A percentile compares a stretch with the other conserved stretches of the same genome.
These are phyloP conservation scores for Clavispora phyllophila DNA, from an alignment of 805 yeast species.

Conservation along the genomic window DNA sequence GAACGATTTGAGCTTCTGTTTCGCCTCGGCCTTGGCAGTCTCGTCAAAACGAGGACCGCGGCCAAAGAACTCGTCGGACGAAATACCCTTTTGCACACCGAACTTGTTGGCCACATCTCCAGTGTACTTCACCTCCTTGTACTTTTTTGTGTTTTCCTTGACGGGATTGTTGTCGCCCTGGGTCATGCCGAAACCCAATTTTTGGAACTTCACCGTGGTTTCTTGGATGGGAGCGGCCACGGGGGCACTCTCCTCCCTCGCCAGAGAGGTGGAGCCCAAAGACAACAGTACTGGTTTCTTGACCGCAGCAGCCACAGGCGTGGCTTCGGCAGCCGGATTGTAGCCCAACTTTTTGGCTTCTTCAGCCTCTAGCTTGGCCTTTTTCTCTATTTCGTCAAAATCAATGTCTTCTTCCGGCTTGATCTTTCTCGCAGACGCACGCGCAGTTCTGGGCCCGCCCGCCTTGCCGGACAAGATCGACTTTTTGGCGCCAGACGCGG, in stretches of 20 bases:
- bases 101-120: slow-evolving; percentile 74
- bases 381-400: slow-evolving; percentile 61
- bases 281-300: slow-evolving; percentile 5
- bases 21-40: slow-evolving; percentile 73
- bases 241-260: background rate
- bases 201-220: slow-evolving; percentile 68
- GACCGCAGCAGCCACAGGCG: slow-evolving; percentile 3
- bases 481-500: slow-evolving; percentile 25
- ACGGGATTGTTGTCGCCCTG: slow-evolving; percentile 51
- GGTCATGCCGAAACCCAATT: slow-evolving; percentile 87
- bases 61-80: slow-evolving; percentile 93
- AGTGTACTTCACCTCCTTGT: slow-evolving; percentile 58
- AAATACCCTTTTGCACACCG: slow-evolving; percentile 89
- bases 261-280: slow-evolving; percentile 5
- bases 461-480: slow-evolving; percentile 44
- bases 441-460: slow-evolving; percentile 50
- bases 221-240: slow-evolving; percentile 33
- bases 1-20: slow-evolving; percentile 72
- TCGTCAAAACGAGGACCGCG: slow-evolving; percentile 76
- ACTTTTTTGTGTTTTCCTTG: slow-evolving; percentile 36
- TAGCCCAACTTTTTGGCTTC: slow-evolving; percentile 54
- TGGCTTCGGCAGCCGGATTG: slow-evolving; percentile 32
- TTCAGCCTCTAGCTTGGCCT: slow-evolving; percentile 79
- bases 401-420: slow-evolving; percentile 52
- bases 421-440: slow-evolving; percentile 46